phyloP scores from a whole-genome alignment of 495 filamentous ascomycete genomes.

The Haplographium delicatum region DNA sequence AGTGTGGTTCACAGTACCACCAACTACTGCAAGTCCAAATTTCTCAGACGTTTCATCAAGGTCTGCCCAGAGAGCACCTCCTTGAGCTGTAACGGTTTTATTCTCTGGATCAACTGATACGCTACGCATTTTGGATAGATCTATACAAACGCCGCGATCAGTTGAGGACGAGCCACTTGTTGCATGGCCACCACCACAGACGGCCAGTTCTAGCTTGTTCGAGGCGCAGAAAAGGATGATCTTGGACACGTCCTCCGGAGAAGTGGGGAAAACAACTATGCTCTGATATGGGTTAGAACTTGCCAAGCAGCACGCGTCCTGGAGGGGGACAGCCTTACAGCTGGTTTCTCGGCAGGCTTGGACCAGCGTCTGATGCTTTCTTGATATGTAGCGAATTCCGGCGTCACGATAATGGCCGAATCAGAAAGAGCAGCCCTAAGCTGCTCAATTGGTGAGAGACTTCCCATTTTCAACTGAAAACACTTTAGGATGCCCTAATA shows the following conservation, averaged over 20 bases:
- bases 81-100: conserved; percentile 45
- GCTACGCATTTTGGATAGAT: conserved; percentile 45
- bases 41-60: conserved; percentile 46
- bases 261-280: conserved; percentile 4
- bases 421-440: not conserved
- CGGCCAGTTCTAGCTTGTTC: conserved; percentile 3
- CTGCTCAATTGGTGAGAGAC: too few relatives aligned
- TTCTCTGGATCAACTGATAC: conserved; percentile 39
- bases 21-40: conserved; percentile 50
- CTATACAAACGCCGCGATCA: conserved; percentile 49
- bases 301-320: too few relatives aligned
- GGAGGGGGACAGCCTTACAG: conserved; percentile 5
- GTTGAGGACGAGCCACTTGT: conserved; percentile 30
- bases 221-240: conserved; percentile 10
- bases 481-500: too few relatives aligned
- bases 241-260: not conserved
- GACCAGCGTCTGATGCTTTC: conserved; percentile 1
- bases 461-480: too few relatives aligned
- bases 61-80: conserved; percentile 51
- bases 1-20: conserved; percentile 55
- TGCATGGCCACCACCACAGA: conserved; percentile 35
- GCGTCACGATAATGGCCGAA: not conserved
- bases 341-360: not conserved
- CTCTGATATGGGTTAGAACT: not conserved
- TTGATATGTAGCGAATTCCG: not conserved